Percentiles rank a stretch among this genome's conserved stretches.
Conservation (phyloP, 192 early-diverging fungal species). For the Backusella tuberculispora region DNA sequence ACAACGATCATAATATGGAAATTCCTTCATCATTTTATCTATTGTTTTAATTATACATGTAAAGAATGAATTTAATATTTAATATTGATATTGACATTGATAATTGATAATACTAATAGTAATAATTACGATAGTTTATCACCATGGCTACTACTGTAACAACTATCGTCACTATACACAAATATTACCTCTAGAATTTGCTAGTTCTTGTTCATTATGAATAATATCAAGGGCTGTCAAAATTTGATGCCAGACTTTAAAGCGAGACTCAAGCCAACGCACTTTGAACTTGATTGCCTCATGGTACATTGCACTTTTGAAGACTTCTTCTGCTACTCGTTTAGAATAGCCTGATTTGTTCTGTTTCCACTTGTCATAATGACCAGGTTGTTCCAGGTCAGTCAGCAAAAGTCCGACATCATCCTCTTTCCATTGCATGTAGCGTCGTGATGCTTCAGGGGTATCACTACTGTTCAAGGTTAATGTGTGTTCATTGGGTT, state of each 20-base stretch:
- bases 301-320: constrained; percentile 24
- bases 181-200: background rate
- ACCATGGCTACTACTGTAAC: background rate
- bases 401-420: constrained; percentile 24
- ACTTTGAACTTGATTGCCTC: constrained; percentile 37
- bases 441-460: constrained; percentile 21
- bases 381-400: constrained; percentile 25
- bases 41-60: background rate
- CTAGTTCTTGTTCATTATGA: background rate
- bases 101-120: no score
- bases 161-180: background rate
- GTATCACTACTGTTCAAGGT: background rate
- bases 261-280: constrained; percentile 32
- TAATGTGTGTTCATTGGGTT: background rate
- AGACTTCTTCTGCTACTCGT: constrained; percentile 25
- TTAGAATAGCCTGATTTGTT: constrained; percentile 32
- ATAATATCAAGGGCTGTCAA: background rate
- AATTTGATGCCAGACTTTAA: constrained; percentile 14
- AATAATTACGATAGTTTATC: no score
- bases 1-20: constrained; percentile 30
- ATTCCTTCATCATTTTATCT: constrained; percentile 30
- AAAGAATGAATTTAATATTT: background rate
- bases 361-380: constrained; percentile 30
- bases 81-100: no score
- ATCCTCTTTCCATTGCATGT: constrained; percentile 33